Evolutionary conservation across 2,329 filamentous ascomycete genomes (phyloP).

Genomic region (Colletotrichum sp.): DNA sequence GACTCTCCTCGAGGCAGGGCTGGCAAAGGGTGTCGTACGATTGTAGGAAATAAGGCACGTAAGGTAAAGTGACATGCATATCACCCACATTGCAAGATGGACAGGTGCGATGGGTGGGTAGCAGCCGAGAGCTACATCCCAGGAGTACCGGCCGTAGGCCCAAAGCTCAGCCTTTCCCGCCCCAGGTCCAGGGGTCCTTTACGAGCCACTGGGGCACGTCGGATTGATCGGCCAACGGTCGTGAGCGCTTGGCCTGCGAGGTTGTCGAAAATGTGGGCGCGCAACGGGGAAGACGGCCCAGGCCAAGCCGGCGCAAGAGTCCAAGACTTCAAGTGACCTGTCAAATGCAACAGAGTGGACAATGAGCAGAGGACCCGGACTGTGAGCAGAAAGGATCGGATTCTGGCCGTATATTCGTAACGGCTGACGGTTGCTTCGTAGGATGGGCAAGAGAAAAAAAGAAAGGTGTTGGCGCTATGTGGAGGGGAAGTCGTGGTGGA

Average conservation of each 20-base stretch:
- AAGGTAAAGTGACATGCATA: neutral
- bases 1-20: too few species aligned
- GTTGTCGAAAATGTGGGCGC: neutral
- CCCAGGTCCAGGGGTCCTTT: neutral
- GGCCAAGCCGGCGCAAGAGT: neutral
- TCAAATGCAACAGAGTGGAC: neutral
- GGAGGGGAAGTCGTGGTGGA: neutral
- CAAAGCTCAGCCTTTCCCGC: neutral
- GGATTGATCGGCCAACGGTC: neutral
- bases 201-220: neutral
- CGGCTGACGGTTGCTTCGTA: neutral
- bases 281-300: neutral
- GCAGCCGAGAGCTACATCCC: neutral
- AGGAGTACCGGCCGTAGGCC: neutral
- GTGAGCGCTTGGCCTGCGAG: neutral
- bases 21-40: neutral
- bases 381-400: neutral
- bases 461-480: conserved; percentile 2
- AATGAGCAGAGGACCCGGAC: neutral
- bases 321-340: neutral
- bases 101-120: neutral
- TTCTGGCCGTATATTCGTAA: neutral
- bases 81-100: neutral
- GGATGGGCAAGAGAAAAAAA: neutral
- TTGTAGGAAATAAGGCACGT: neutral